Evolutionary conservation across 2,329 filamentous ascomycete species (phyloP), one percentile per base, ranked within the genome.

Genomic region (Coniochaeta sp.): DNA sequence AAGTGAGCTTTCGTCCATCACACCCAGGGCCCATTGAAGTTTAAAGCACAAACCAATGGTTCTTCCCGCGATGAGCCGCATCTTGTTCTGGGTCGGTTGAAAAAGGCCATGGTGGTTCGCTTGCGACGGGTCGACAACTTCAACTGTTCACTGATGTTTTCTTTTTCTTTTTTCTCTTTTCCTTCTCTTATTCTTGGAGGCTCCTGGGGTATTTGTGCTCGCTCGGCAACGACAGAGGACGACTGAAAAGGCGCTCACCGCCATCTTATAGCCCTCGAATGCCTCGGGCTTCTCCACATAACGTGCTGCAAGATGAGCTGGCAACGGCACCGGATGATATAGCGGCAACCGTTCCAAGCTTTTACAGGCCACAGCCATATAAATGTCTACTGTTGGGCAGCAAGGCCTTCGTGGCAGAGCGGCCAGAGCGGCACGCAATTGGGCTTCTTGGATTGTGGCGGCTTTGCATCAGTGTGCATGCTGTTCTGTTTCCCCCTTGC

Each of bases 261-360:
- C 54, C 54, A 36, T 55, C 54, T 55, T 67, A 68, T 65, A 66
- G 24, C 22, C 59, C 61, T 61, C 62, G 62, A 60, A 59, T 50
- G 55, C 61, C 54, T 63, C 62, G 58, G 60, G 42, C 57, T 63
- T 63, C 70, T 71, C 70, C 70, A 71, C 71, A 65, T 67, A 61
- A 61, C 64, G 8, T 67, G 60, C 70, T 73, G 71, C 71, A 73
- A 64, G 71, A 72, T 73, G 71, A 68, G 70, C 64, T 73, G 71
- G 70, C 71, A 71, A 62, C 47, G 47, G 66, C 64, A 67, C 61
- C 60, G 60, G 60, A 61, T 58, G 63, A 59, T 61, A 62, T 60
- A 65, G 64, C 64, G 62, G 65, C 64, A 63, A 61, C 59, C 62
- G 63, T 65, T 59, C 61, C 66, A 65, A 59, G 62, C 58, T 62